These are phyloP conservation scores for Trichoderma virens DNA, from an alignment of 495 filamentous ascomycete genomes.

Conservation along the genomic window DNA sequence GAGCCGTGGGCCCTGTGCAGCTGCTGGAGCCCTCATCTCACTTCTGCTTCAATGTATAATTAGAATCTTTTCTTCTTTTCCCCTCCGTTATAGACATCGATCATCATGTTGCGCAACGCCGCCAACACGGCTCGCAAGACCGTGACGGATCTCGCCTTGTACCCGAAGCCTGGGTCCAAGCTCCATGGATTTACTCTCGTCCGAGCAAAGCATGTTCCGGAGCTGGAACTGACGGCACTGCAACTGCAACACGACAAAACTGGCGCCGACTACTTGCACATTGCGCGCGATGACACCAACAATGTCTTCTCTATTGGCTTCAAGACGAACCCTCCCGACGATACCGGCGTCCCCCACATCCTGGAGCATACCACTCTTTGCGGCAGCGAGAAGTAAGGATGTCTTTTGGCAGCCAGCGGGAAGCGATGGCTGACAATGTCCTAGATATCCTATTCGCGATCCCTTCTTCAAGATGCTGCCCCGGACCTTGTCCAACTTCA, in stretches of 20 bases:
- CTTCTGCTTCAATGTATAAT: not conserved
- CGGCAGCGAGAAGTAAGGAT: constrained; percentile 80
- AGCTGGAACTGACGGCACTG: constrained; percentile 84
- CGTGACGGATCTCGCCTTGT: constrained; percentile 61
- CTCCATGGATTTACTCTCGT: constrained; percentile 89
- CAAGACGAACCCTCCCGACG: constrained; percentile 96
- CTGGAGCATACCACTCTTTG: constrained; percentile 95
- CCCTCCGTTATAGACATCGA: constrained; percentile 2
- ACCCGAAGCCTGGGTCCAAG: constrained; percentile 70
- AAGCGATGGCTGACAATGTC: constrained; percentile 18
- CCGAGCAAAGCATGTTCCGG: constrained; percentile 82
- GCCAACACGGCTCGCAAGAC: constrained; percentile 50
- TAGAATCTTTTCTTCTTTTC: constrained; percentile 3
- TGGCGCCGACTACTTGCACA: constrained; percentile 89
- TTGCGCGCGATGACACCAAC: constrained; percentile 90
- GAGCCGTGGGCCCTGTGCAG: not conserved
- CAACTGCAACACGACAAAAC: constrained; percentile 89
- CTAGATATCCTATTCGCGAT: constrained; percentile 87
- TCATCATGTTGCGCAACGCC: constrained; percentile 41
- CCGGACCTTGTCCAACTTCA: constrained; percentile 93
- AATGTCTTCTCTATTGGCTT: constrained; percentile 99
- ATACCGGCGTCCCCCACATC: constrained; percentile 94
- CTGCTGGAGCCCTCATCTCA: not conserved
- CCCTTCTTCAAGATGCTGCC: constrained; percentile 99
- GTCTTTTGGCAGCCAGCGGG: not conserved